A percentile compares a stretch with the other conserved stretches of the same genome.
Evolutionary conservation across 176 grass and related monocot genomes (phyloP).

Genomic region (Aegilops umbellulata): DNA sequence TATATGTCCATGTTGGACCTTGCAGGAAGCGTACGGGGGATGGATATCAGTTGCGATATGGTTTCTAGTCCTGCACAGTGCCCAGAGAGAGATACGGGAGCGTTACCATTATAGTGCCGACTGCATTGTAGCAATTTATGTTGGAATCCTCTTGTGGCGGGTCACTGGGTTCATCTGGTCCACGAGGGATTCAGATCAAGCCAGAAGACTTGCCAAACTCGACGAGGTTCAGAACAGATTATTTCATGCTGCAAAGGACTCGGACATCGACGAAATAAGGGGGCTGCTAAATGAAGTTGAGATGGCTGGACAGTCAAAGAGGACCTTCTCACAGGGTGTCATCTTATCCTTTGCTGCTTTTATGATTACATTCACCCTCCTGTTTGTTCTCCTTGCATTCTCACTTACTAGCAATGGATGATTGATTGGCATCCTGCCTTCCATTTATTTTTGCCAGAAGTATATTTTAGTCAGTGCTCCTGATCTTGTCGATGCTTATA

Average conservation of each 20-base stretch:
- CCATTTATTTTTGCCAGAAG: neutral
- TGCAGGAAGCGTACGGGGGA: conserved; percentile 89
- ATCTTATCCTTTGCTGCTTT: conserved; percentile 54
- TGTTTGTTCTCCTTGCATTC: conserved; percentile 63
- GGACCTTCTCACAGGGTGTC: conserved; percentile 45
- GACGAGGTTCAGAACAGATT: conserved; percentile 58
- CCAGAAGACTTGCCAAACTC: conserved; percentile 64
- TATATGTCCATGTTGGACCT: neutral
- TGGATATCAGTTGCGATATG: conserved; percentile 77
- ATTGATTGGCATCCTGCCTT: conserved; percentile 18
- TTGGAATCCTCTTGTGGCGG: conserved; percentile 79
- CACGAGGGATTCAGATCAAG: conserved; percentile 28
- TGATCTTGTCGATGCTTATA: neutral
- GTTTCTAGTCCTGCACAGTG: conserved; percentile 81
- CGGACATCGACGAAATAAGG: conserved; percentile 64
- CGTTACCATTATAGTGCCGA: conserved; percentile 81
- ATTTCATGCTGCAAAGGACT: conserved; percentile 67
- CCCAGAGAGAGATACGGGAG: conserved; percentile 79
- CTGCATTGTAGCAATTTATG: conserved; percentile 85
- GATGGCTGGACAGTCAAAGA: conserved; percentile 49
- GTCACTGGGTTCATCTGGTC: conserved; percentile 85
- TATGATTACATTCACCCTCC: conserved; percentile 62
- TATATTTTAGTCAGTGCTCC: neutral
- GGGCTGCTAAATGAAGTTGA: conserved; percentile 76
- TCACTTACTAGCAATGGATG: conserved; percentile 75